These are phyloP conservation scores for Paraglomus occultum DNA, from an alignment of 192 early-diverging fungal species.

Conservation along the genomic window DNA sequence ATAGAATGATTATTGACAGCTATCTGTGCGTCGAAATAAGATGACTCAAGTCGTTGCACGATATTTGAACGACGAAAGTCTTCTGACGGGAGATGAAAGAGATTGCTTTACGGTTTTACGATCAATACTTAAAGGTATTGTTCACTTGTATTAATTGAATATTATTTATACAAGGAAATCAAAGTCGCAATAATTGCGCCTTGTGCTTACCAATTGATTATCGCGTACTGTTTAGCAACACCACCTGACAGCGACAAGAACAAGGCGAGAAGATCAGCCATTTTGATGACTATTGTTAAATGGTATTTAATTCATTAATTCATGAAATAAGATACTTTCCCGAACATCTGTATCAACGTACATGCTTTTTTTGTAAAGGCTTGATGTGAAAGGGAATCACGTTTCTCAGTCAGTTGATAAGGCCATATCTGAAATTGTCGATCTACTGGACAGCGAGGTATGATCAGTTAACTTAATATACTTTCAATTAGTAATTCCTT, in stretches of 20 bases:
- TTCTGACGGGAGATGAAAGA: not conserved
- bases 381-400: conserved; percentile 20
- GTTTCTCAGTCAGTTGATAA: conserved; percentile 14
- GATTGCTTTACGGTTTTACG: not conserved
- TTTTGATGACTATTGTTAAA: not conserved
- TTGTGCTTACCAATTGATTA: not conserved
- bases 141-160: no score
- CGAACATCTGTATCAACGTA: not conserved
- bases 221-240: not conserved
- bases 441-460: conserved; percentile 21
- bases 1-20: no score
- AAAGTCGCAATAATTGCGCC: not conserved
- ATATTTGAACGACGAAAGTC: not conserved
- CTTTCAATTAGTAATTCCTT: not conserved
- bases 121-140: conserved; percentile 1
- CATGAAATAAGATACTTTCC: not conserved
- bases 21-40: no score
- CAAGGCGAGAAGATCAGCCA: not conserved
- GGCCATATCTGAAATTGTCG: conserved; percentile 9
- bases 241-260: not conserved
- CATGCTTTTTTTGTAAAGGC: not conserved
- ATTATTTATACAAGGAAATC: not conserved
- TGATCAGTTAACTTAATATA: not conserved
- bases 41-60: no score
- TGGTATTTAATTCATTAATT: not conserved